Percentiles rank a stretch among this genome's conserved stretches.
phyloP scores from a whole-genome alignment of 495 filamentous ascomycete genomes.

The Lasiosphaeria hispida region DNA sequence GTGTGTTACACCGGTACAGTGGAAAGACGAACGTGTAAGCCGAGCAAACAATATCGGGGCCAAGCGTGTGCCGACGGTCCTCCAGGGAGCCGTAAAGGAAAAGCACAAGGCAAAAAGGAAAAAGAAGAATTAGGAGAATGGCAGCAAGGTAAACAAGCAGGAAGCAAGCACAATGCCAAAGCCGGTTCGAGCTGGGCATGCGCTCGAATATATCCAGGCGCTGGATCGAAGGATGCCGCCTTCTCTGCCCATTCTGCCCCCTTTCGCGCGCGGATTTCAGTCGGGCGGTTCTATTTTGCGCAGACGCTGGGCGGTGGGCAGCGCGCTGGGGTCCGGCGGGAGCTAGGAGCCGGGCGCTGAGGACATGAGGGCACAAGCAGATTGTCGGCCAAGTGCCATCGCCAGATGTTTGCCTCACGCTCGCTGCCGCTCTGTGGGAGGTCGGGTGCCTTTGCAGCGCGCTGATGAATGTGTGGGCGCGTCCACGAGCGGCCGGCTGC shows the following conservation, averaged over 20 bases:
- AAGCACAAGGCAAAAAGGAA: too few relatives aligned
- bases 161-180: background rate
- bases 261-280: slow-evolving; percentile 3
- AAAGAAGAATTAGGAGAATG: background rate
- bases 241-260: background rate
- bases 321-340: too few relatives aligned
- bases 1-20: slow-evolving; percentile 6
- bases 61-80: too few relatives aligned
- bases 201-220: slow-evolving; percentile 4
- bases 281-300: background rate
- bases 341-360: too few relatives aligned
- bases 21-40: background rate
- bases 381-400: background rate
- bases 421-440: background rate
- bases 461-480: background rate
- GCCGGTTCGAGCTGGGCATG: background rate
- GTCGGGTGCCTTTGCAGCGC: slow-evolving; percentile 2
- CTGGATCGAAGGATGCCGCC: background rate
- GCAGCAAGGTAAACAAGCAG: background rate
- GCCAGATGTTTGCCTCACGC: background rate
- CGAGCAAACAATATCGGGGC: too few relatives aligned
- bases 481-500: background rate
- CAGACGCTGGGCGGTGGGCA: too few relatives aligned
- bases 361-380: too few relatives aligned
- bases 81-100: too few relatives aligned